Conservation (phyloP, 2,329 filamentous ascomycete species). For the Xylariaceae sp. region DNA sequence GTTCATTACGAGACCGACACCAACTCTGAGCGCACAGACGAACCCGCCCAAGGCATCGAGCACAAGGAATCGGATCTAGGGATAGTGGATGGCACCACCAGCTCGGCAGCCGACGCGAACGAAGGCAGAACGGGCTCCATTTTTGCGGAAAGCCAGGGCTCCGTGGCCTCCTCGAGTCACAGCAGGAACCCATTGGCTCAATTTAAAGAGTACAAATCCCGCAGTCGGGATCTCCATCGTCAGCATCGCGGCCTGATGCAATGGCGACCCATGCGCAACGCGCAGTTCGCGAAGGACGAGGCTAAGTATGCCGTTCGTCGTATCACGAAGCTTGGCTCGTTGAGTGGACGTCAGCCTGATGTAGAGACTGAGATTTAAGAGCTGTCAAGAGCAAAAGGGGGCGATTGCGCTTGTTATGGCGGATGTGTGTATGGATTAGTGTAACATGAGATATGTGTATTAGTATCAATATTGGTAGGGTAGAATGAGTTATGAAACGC, state of each 20-base stretch:
- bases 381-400: background rate
- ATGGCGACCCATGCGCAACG: slow-evolving; percentile 84
- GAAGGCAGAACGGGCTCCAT: slow-evolving; percentile 10
- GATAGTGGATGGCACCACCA: slow-evolving; percentile 37
- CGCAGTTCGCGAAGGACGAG: slow-evolving; percentile 83
- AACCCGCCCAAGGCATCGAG: slow-evolving; percentile 18
- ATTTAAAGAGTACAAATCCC: slow-evolving; percentile 59
- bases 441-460: slow-evolving; percentile 9
- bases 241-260: slow-evolving; percentile 92
- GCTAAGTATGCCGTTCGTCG: slow-evolving; percentile 71
- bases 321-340: slow-evolving; percentile 67
- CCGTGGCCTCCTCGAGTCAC: slow-evolving; percentile 27
- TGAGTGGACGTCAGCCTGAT: slow-evolving; percentile 79
- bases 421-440: background rate
- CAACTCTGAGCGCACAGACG: slow-evolving; percentile 34
- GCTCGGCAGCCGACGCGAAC: background rate
- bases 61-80: slow-evolving; percentile 28
- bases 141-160: slow-evolving; percentile 22
- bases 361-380: slow-evolving; percentile 68
- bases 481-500: slow-evolving; percentile 22
- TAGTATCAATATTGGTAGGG: slow-evolving; percentile 12
- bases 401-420: background rate
- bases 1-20: slow-evolving; percentile 35
- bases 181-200: slow-evolving; percentile 52
- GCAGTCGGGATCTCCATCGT: slow-evolving; percentile 70